Evolutionary conservation across 2,329 filamentous ascomycete species (phyloP).

Genomic region (Ophiostoma piceae): DNA sequence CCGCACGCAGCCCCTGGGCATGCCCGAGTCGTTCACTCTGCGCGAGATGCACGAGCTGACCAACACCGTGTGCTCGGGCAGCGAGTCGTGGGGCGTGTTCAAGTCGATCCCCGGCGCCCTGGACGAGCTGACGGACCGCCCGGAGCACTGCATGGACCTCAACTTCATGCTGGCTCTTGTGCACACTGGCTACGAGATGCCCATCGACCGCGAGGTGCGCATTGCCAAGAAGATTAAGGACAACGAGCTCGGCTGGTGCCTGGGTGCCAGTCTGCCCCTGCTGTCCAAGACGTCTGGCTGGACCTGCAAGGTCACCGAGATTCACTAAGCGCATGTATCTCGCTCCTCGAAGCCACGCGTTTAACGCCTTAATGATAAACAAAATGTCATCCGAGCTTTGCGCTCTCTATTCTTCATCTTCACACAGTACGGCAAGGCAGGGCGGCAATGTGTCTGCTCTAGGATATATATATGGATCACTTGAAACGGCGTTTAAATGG

Average conservation of each 20-base stretch:
- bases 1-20: constrained; percentile 85
- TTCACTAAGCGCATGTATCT: constrained; percentile 39
- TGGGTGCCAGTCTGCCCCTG: constrained; percentile 88
- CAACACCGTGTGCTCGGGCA: constrained; percentile 75
- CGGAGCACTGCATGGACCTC: constrained; percentile 89
- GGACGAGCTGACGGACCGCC: constrained; percentile 71
- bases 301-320: constrained; percentile 78
- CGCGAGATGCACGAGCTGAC: constrained; percentile 84
- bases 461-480: constrained; percentile 6
- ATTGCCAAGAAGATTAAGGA: constrained; percentile 98
- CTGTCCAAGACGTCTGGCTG: constrained; percentile 78
- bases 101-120: constrained; percentile 68
- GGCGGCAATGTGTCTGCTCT: neutral
- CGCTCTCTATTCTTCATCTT: neutral
- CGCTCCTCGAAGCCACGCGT: neutral
- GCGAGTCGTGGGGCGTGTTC: constrained; percentile 75
- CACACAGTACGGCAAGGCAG: constrained; percentile 3
- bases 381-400: neutral
- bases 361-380: constrained; percentile 8
- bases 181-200: constrained; percentile 97
- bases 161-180: constrained; percentile 93
- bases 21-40: constrained; percentile 96
- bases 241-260: constrained; percentile 95
- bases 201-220: constrained; percentile 89
- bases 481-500: constrained; percentile 19